Percentiles rank a stretch among this genome's conserved stretches.
Evolutionary conservation across 371 early-diverging fungal genomes (phyloP).

Genomic region (Rhizopus arrhizus): DNA sequence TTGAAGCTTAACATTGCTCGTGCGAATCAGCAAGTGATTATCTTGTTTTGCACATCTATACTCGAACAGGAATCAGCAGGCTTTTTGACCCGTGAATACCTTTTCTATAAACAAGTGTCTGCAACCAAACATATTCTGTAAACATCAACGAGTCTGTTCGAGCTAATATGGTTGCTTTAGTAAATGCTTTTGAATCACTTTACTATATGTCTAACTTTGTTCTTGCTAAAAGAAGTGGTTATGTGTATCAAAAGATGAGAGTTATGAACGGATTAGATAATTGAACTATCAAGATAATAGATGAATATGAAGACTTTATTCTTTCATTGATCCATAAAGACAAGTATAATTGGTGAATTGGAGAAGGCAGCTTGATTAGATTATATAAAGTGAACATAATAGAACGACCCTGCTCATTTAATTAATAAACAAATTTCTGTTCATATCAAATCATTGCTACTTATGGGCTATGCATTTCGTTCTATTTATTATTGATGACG

Average conservation of each 20-base stretch:
- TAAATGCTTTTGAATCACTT: slow-evolving; percentile 73
- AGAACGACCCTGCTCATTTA: no score
- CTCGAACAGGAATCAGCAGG: slow-evolving; percentile 68
- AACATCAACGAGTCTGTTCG: slow-evolving; percentile 57
- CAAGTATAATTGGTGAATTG: slow-evolving; percentile 35
- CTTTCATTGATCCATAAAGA: slow-evolving; percentile 53
- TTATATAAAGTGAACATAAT: slow-evolving; percentile 18
- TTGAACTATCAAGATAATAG: slow-evolving; percentile 52
- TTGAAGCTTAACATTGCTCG: slow-evolving; percentile 1
- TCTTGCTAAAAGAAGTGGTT: slow-evolving; percentile 69
- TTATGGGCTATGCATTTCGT: no score
- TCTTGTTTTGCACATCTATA: slow-evolving; percentile 52
- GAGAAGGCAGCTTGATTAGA: slow-evolving; percentile 35
- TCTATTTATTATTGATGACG: no score
- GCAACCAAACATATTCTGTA: slow-evolving; percentile 49
- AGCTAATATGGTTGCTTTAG: slow-evolving; percentile 70
- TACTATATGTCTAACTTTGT: slow-evolving; percentile 74
- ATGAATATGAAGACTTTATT: slow-evolving; percentile 60
- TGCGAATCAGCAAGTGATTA: slow-evolving; percentile 26
- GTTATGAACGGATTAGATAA: slow-evolving; percentile 71
- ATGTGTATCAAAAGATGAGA: slow-evolving; percentile 71
- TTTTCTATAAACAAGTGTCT: slow-evolving; percentile 51
- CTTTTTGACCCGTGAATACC: slow-evolving; percentile 58
- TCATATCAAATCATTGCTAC: no score
- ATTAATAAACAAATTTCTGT: no score